phyloP scores from a whole-genome alignment of 2,329 filamentous ascomycete species.

The Mycosphaerelloides madeirae region DNA sequence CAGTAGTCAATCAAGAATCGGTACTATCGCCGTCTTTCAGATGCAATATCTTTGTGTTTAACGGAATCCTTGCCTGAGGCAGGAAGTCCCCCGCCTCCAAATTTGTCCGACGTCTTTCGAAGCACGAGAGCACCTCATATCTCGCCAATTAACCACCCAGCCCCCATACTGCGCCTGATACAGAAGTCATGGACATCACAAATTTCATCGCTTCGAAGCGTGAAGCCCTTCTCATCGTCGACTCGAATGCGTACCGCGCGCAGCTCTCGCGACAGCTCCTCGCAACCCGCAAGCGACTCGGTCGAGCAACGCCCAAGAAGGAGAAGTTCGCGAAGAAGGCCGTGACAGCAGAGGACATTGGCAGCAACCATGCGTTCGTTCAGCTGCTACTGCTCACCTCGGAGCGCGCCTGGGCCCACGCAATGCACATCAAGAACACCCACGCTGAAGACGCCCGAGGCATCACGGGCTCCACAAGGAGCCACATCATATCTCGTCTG shows the following conservation, averaged over 20 bases:
- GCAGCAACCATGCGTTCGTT: conserved; percentile 70
- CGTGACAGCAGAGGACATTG: conserved; percentile 71
- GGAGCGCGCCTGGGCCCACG: conserved; percentile 91
- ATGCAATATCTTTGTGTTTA: too few species aligned
- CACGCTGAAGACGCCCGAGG: conserved; percentile 74
- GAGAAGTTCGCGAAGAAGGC: conserved; percentile 75
- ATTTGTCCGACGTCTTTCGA: too few species aligned
- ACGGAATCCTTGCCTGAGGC: too few species aligned
- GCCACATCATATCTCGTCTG: conserved; percentile 83
- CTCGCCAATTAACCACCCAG: too few species aligned
- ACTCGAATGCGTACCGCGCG: conserved; percentile 78
- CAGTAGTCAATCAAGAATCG: background rate
- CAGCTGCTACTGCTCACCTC: conserved; percentile 77
- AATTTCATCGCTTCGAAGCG: conserved; percentile 73
- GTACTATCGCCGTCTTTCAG: too few species aligned
- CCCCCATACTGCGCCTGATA: too few species aligned
- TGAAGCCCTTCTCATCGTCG: conserved; percentile 80
- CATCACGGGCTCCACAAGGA: conserved; percentile 72
- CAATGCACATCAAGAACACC: conserved; percentile 85
- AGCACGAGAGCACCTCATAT: too few species aligned
- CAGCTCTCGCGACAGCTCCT: conserved; percentile 77
- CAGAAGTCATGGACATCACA: conserved; percentile 74
- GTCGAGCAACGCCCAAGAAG: conserved; percentile 75
- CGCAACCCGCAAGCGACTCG: conserved; percentile 78
- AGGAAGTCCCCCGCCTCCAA: too few species aligned